Conservation (phyloP, 257 asterid genomes). For the Solanum piurae region DNA sequence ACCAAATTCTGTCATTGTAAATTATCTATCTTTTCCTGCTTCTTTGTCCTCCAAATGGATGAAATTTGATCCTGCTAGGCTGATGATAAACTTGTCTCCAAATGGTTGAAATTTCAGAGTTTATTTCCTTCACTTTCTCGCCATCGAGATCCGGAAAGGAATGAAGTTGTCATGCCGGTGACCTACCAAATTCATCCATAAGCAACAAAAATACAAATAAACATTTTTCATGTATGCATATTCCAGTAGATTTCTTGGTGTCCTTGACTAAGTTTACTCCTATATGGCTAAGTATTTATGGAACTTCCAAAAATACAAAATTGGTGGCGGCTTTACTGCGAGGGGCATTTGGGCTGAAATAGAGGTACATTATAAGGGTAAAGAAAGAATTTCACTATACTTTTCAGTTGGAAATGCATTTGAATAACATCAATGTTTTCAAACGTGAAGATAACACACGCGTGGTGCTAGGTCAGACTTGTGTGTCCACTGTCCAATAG, state of each 20-base stretch:
- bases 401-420: background rate
- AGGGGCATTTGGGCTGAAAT: background rate
- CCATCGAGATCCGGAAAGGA: background rate
- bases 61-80: background rate
- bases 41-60: background rate
- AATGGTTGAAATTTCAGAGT: background rate
- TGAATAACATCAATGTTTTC: background rate
- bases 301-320: no score
- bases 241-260: background rate
- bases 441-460: background rate
- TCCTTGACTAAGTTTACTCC: background rate
- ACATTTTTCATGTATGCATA: background rate
- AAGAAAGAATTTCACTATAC: background rate
- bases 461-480: background rate
- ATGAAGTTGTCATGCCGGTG: background rate
- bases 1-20: background rate
- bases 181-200: background rate
- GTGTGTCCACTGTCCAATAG: background rate
- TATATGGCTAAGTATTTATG: background rate
- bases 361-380: background rate
- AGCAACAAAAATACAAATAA: background rate
- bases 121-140: background rate
- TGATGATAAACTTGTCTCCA: background rate
- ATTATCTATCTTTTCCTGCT: background rate
- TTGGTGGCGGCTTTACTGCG: background rate